Conservation (phyloP, 1,284 basidiomycete species). For the Agaricales sp. region DNA sequence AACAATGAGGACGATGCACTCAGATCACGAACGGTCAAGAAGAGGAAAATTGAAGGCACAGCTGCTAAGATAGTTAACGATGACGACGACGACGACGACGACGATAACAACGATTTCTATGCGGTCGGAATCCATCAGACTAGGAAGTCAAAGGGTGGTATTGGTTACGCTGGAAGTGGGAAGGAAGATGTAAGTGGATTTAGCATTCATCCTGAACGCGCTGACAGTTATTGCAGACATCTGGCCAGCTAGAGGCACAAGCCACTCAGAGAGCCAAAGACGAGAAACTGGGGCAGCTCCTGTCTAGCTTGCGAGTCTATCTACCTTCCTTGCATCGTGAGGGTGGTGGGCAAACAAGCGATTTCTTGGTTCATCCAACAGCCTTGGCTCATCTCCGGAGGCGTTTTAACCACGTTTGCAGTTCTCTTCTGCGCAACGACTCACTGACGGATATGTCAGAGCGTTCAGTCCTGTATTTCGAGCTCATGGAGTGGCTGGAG, state of each 20-base stretch:
- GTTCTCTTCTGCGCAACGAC: conserved; percentile 78
- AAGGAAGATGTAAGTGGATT: conserved; percentile 69
- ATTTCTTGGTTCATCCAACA: conserved; percentile 83
- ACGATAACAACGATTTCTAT: conserved; percentile 48
- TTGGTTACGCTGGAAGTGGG: conserved; percentile 73
- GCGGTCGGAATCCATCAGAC: conserved; percentile 31
- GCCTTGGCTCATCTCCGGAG: conserved; percentile 81
- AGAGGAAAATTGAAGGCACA: conserved; percentile 33
- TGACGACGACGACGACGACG: conserved; percentile 25
- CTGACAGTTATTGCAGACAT: conserved; percentile 40
- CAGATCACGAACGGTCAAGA: conserved; percentile 33
- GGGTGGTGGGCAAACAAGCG: conserved; percentile 67
- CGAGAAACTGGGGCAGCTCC: conserved; percentile 53
- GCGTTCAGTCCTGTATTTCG: conserved; percentile 76
- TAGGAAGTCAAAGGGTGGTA: conserved; percentile 65
- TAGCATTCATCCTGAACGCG: conserved; percentile 4
- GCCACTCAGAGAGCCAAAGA: conserved; percentile 65
- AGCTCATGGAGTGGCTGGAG: conserved; percentile 85
- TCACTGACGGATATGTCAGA: conserved; percentile 90
- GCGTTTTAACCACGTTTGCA: conserved; percentile 80
- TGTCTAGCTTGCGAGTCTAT: conserved; percentile 64
- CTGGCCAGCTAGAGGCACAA: conserved; percentile 69
- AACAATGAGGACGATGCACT: conserved; percentile 23
- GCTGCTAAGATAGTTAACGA: conserved; percentile 19
- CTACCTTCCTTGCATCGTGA: conserved; percentile 69